Percentiles rank a stretch among this genome's conserved stretches.
phyloP scores from a whole-genome alignment of 345 rosid species.

The Microcos paniculata region DNA sequence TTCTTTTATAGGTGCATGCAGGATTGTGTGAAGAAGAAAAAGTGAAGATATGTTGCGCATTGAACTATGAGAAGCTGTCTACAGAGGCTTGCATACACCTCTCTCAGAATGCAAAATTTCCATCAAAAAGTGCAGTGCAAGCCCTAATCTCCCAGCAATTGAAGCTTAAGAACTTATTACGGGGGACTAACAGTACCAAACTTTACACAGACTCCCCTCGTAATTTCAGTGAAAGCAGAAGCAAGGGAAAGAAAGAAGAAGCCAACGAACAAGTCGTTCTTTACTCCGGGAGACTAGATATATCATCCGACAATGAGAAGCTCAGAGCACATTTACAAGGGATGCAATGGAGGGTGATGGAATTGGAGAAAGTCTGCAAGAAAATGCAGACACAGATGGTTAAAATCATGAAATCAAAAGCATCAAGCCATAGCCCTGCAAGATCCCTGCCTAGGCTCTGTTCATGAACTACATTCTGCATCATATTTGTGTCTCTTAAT shows the following conservation, averaged over 20 bases:
- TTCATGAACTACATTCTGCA: constrained; percentile 43
- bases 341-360: constrained; percentile 83
- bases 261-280: constrained; percentile 36
- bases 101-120: constrained; percentile 57
- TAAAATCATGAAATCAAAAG: constrained; percentile 64
- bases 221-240: constrained; percentile 14
- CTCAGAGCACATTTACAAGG: constrained; percentile 66
- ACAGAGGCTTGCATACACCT: constrained; percentile 53
- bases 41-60: constrained; percentile 49
- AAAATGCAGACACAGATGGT: constrained; percentile 85
- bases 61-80: constrained; percentile 75
- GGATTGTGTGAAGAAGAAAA: constrained; percentile 72
- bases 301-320: constrained; percentile 42
- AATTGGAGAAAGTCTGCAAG: constrained; percentile 78
- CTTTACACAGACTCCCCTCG: constrained; percentile 24
- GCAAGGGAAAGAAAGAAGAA: constrained; percentile 30
- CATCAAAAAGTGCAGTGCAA: constrained; percentile 43
- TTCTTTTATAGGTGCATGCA: constrained; percentile 57
- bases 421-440: constrained; percentile 36
- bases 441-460: constrained; percentile 85
- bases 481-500: neutral
- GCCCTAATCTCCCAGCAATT: constrained; percentile 44
- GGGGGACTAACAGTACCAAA: constrained; percentile 19
- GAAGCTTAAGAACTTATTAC: constrained; percentile 47
- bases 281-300: constrained; percentile 49